Evolutionary conservation across 2,329 filamentous ascomycete species (phyloP), one percentile per base, ranked within the genome.

Genomic region (Pestalotiopsis sp.): DNA sequence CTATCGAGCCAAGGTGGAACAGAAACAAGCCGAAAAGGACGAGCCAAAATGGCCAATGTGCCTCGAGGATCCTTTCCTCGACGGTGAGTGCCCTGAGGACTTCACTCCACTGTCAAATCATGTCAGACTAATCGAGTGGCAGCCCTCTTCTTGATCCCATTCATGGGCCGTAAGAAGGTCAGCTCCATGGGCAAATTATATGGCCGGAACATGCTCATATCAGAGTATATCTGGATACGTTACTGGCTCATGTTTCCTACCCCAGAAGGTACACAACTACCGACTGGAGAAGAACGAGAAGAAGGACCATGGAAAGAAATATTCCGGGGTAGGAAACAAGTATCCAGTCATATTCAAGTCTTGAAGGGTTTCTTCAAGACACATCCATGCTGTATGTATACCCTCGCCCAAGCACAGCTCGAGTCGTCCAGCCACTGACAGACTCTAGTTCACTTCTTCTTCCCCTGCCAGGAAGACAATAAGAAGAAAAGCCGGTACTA

Each of bases 281-380:
- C 85, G 2, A 82, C 84, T 70, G 77, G 84, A 68, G 84, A 86
- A 77, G 82, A 84, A 70, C 74, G 77, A 64, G 77, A 78, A 67
- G 77, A 76, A 70, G 76, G 77, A 66, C 73, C 72, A 17, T 52
- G 45, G 45, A 52, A 52, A 52, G 45, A 36, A 4, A 76, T 76
- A 74, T 79, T 77, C 17, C 81, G 83, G 73, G 77, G 75, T 71
- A 76, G 84, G 71, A 92, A 92, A 77, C 89, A 91, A 74, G 88
- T 92, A 4, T 92, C 90, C 2, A 92, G 89, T 75, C 90, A 92
- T 75, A 92, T 92, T 75, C 90, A 92, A 76, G 90, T 92, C 14
- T 81, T 92, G 67, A 92, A 92, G 80, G 88, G 87, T 65, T 91
- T 91, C 76, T 88, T 92, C 71, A 84, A 85, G 67, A 85, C 87